Conservation (phyloP, 805 yeast genomes). For the Nakazawaea wyomingensis region DNA sequence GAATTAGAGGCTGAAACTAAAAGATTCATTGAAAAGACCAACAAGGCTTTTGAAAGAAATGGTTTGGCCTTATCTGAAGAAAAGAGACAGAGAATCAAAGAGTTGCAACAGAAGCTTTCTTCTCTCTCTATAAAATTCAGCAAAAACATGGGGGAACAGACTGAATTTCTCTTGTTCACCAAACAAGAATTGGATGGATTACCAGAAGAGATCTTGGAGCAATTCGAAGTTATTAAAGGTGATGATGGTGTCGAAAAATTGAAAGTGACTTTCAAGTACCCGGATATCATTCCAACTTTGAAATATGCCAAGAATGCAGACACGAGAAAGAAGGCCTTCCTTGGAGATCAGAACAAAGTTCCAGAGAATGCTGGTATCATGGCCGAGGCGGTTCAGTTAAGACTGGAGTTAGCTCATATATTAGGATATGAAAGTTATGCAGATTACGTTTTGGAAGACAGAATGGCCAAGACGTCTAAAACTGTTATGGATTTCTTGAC, state of each 20-base stretch:
- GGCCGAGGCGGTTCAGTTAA: slow-evolving; percentile 50
- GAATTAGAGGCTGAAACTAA: slow-evolving; percentile 47
- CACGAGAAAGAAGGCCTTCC: slow-evolving; percentile 61
- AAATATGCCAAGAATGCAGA: slow-evolving; percentile 60
- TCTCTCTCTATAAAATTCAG: slow-evolving; percentile 50
- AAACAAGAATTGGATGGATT: slow-evolving; percentile 68
- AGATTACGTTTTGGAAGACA: slow-evolving; percentile 64
- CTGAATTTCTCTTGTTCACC: slow-evolving; percentile 55
- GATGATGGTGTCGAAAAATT: slow-evolving; percentile 34
- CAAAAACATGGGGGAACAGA: slow-evolving; percentile 68
- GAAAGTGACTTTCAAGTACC: slow-evolving; percentile 77
- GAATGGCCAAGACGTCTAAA: slow-evolving; percentile 71
- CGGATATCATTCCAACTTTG: slow-evolving; percentile 73
- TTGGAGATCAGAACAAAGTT: slow-evolving; percentile 65
- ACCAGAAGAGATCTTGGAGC: slow-evolving; percentile 56
- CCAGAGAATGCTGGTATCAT: slow-evolving; percentile 61
- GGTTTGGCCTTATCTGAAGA: slow-evolving; percentile 62
- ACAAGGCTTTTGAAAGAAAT: slow-evolving; percentile 54
- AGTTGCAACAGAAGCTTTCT: slow-evolving; percentile 55
- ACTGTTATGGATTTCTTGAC: slow-evolving; percentile 56
- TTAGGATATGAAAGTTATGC: slow-evolving; percentile 69
- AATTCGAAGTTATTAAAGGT: slow-evolving; percentile 43
- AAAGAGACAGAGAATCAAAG: slow-evolving; percentile 50
- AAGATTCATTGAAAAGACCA: slow-evolving; percentile 52
- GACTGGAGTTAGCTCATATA: slow-evolving; percentile 56